phyloP scores from a whole-genome alignment of 495 filamentous ascomycete genomes.

The Lasiosphaeris hirsuta region DNA sequence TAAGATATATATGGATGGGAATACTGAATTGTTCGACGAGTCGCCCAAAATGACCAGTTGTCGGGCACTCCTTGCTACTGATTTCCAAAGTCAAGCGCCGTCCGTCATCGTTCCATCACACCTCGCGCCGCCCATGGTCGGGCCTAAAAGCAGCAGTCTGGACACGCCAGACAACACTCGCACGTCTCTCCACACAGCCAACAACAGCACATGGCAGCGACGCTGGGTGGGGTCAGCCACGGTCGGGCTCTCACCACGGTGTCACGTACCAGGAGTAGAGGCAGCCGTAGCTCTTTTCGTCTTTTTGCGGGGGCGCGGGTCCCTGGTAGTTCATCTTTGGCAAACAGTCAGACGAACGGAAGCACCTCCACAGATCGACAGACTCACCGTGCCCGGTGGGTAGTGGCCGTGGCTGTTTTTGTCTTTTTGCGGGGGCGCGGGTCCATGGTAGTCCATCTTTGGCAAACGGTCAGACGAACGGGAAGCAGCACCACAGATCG shows the following conservation, averaged over 20 bases:
- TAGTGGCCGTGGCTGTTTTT: constrained; percentile 28
- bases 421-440: constrained; percentile 19
- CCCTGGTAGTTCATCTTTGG: constrained; percentile 18
- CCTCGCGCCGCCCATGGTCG: not conserved
- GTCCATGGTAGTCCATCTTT: constrained; percentile 18
- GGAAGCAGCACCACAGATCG: not conserved
- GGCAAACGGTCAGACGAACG: not conserved
- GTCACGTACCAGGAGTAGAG: constrained; percentile 21
- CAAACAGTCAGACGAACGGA: not conserved
- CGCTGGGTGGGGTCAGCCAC: not conserved
- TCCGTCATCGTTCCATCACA: no score
- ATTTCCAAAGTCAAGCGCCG: not conserved
- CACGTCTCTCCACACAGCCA: constrained; percentile 27
- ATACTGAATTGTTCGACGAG: no score
- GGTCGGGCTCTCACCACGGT: not conserved
- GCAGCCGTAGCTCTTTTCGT: constrained; percentile 28
- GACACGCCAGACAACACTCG: constrained; percentile 26
- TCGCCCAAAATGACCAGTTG: no score
- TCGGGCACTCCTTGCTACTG: not conserved
- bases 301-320: constrained; percentile 17
- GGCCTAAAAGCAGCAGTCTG: constrained; percentile 23
- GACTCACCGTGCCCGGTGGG: no score
- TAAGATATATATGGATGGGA: no score
- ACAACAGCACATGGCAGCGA: constrained; percentile 26
- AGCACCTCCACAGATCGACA: no score